Evolutionary conservation across 2,329 filamentous ascomycete species (phyloP).

Genomic region (Xylaria multiplex): DNA sequence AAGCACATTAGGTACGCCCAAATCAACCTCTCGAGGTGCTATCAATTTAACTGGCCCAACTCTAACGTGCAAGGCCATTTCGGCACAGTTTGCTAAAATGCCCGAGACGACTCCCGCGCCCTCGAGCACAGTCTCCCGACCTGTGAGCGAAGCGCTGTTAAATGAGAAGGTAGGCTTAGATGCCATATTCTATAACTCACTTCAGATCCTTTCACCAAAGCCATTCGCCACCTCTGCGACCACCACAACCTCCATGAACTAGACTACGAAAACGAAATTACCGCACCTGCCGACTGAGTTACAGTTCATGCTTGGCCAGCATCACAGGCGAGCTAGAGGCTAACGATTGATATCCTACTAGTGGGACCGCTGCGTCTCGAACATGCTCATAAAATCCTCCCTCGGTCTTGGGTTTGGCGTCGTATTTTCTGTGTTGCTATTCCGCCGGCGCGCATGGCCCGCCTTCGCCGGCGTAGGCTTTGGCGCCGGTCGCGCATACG

Average conservation of each 20-base stretch:
- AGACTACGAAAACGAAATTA: constrained; percentile 27
- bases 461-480: constrained; percentile 95
- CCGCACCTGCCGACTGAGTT: constrained; percentile 22
- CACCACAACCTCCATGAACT: constrained; percentile 36
- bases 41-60: constrained; percentile 34
- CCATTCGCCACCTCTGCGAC: not conserved
- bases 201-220: not conserved
- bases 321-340: constrained; percentile 15
- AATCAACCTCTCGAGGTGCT: not conserved
- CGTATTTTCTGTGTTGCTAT: constrained; percentile 97
- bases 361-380: constrained; percentile 99
- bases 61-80: constrained; percentile 30
- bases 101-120: constrained; percentile 65
- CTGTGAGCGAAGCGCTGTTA: constrained; percentile 95
- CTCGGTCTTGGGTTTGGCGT: constrained; percentile 97
- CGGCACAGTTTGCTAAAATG: constrained; percentile 54
- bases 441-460: constrained; percentile 98
- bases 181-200: constrained; percentile 15
- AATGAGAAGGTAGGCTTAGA: constrained; percentile 88
- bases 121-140: constrained; percentile 76
- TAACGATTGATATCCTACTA: constrained; percentile 52
- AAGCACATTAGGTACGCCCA: constrained; percentile 31
- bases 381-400: constrained; percentile 94
- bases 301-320: not conserved
- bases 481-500: constrained; percentile 94